phyloP scores from a whole-genome alignment of 2,329 filamentous ascomycete species.

The Scleromitrula shiraiana region DNA sequence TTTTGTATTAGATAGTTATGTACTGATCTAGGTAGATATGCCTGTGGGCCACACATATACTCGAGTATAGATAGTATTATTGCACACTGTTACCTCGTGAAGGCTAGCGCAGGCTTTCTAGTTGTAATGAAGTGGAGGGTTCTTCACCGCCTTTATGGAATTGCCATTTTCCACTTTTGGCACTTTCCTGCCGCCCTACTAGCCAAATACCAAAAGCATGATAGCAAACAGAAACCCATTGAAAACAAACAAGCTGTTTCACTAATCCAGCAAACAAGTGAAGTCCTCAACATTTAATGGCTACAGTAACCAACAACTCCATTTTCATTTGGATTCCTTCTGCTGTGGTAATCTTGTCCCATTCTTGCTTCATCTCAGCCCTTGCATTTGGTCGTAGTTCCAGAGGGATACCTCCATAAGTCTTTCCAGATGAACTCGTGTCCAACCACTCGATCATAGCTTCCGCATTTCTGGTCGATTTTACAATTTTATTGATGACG shows the following conservation, averaged over 20 bases:
- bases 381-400: constrained; percentile 5
- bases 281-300: neutral
- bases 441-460: constrained; percentile 12
- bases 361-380: constrained; percentile 11
- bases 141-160: too few species aligned
- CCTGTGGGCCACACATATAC: too few species aligned
- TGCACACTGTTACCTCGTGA: too few species aligned
- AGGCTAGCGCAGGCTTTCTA: too few species aligned
- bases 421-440: constrained; percentile 10
- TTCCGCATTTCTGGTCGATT: constrained; percentile 6
- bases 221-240: too few species aligned
- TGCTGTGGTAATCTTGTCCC: constrained; percentile 6
- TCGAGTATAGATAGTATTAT: too few species aligned
- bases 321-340: constrained; percentile 12
- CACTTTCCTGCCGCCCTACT: too few species aligned
- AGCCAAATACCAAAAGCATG: too few species aligned
- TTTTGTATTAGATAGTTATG: too few species aligned
- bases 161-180: too few species aligned
- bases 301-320: constrained; percentile 13
- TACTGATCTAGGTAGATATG: too few species aligned
- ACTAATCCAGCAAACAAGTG: neutral
- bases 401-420: constrained; percentile 11
- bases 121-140: too few species aligned
- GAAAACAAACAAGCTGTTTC: neutral
- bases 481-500: constrained; percentile 7